These are phyloP conservation scores for Leccinum obscurum DNA, from an alignment of 768 basidiomycete genomes.

Conservation along the genomic window DNA sequence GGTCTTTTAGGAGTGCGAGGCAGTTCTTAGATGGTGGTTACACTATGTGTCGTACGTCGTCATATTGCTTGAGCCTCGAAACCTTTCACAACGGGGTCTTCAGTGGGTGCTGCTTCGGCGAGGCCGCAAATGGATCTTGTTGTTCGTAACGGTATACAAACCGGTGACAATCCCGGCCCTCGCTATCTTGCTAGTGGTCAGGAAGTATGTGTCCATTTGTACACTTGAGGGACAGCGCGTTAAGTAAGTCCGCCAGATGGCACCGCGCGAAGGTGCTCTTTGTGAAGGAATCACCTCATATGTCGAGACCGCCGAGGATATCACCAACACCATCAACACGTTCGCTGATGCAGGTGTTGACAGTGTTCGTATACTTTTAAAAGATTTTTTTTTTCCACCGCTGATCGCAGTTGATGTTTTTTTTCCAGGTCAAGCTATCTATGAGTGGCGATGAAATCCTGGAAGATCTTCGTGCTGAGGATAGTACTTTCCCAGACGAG, in stretches of 20 bases:
- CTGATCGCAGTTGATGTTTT: not conserved
- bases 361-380: conserved; percentile 9
- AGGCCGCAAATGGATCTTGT: conserved; percentile 34
- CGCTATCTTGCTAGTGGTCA: conserved; percentile 37
- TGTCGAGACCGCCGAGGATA: conserved; percentile 32
- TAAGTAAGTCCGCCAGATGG: conserved; percentile 25
- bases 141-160: conserved; percentile 36
- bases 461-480: conserved; percentile 35
- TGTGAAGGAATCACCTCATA: conserved; percentile 35
- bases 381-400: not conserved
- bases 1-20: conserved; percentile 30
- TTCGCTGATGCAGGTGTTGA: conserved; percentile 29
- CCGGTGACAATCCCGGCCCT: conserved; percentile 36
- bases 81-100: not conserved
- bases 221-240: not conserved
- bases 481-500: conserved; percentile 36
- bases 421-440: conserved; percentile 33
- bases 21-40: conserved; percentile 39
- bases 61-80: not conserved
- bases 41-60: conserved; percentile 36
- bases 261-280: conserved; percentile 32
- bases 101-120: conserved; percentile 39
- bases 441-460: conserved; percentile 41
- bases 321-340: conserved; percentile 23
- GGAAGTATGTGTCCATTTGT: conserved; percentile 25